Conservation (phyloP, 164 flowering plant genomes). For the Macadamia tetraphylla region DNA sequence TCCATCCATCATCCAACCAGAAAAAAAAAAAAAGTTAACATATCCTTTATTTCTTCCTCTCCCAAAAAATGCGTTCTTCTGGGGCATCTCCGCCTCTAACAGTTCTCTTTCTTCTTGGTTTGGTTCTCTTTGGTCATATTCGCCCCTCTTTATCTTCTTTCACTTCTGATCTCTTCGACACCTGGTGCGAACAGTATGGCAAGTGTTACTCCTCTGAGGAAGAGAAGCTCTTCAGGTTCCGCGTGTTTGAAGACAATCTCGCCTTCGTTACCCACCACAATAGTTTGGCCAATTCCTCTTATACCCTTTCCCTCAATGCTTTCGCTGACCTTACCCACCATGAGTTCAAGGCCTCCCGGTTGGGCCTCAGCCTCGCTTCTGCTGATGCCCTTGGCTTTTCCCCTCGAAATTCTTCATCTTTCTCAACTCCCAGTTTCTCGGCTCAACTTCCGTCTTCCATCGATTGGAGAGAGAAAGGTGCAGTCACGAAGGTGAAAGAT, state of each 20-base stretch:
- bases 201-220: slow-evolving; percentile 50
- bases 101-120: slow-evolving; percentile 1
- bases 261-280: slow-evolving; percentile 58
- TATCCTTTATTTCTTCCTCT: too few relatives aligned
- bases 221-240: slow-evolving; percentile 51
- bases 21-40: too few relatives aligned
- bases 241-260: slow-evolving; percentile 59
- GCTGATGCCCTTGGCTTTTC: not conserved
- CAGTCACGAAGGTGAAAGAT: slow-evolving; percentile 82
- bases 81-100: too few relatives aligned
- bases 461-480: slow-evolving; percentile 93
- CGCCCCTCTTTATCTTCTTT: slow-evolving; percentile 20
- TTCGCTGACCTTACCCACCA: slow-evolving; percentile 86
- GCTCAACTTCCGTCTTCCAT: slow-evolving; percentile 50
- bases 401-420: not conserved
- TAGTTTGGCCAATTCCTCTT: slow-evolving; percentile 36
- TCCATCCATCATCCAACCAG: too few relatives aligned
- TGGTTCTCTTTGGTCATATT: slow-evolving; percentile 8
- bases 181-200: slow-evolving; percentile 63
- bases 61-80: too few relatives aligned
- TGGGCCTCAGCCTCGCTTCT: slow-evolving; percentile 43
- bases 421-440: not conserved
- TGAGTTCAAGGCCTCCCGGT: slow-evolving; percentile 61
- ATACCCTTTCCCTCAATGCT: slow-evolving; percentile 60
- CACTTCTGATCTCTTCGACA: slow-evolving; percentile 50